These are phyloP conservation scores for Wickerhamomyces strasburgensis DNA, from an alignment of 805 yeast species.

Conservation along the genomic window DNA sequence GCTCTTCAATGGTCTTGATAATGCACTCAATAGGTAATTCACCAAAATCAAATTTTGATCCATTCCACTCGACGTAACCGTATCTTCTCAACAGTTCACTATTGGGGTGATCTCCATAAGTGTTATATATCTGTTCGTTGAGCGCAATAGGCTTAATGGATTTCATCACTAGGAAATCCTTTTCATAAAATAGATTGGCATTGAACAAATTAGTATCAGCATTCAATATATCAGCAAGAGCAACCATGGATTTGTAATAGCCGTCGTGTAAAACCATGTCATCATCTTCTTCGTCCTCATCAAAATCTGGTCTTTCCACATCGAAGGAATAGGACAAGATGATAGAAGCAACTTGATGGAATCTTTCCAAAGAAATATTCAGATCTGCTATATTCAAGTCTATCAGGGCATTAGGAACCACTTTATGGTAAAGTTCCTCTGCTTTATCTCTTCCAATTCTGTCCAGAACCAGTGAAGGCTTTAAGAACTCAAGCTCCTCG, in stretches of 20 bases:
- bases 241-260: constrained; percentile 79
- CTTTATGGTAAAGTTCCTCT: constrained; percentile 47
- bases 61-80: constrained; percentile 78
- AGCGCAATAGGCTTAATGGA: constrained; percentile 53
- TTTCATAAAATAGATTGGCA: constrained; percentile 57
- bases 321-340: constrained; percentile 93
- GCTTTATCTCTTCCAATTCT: constrained; percentile 73
- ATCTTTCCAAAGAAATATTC: constrained; percentile 47
- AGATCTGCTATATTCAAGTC: constrained; percentile 34
- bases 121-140: constrained; percentile 79
- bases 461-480: constrained; percentile 65
- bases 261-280: constrained; percentile 34
- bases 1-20: constrained; percentile 29
- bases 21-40: constrained; percentile 49
- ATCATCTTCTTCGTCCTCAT: constrained; percentile 32
- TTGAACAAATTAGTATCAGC: constrained; percentile 76
- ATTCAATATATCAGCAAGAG: constrained; percentile 86
- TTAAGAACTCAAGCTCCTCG: constrained; percentile 47
- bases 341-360: constrained; percentile 68
- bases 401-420: constrained; percentile 36
- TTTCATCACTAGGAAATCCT: constrained; percentile 58
- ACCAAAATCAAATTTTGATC: constrained; percentile 75
- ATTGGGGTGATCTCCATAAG: constrained; percentile 88
- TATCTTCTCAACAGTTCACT: constrained; percentile 86
- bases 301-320: constrained; percentile 41